phyloP scores from a whole-genome alignment of 164 flowering plant species.

The Vitis rupestris region DNA sequence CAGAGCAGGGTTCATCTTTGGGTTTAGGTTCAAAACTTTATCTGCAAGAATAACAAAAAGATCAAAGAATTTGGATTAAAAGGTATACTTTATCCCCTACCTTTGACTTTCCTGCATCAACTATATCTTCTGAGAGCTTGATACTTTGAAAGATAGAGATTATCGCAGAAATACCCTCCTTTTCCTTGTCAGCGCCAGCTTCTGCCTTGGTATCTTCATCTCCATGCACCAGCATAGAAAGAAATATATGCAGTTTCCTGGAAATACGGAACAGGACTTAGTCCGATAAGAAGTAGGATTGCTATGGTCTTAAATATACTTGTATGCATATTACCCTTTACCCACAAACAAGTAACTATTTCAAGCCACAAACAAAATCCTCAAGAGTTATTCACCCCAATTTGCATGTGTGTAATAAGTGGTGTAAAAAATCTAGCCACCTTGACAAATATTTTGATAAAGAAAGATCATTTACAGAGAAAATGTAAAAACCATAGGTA shows the following conservation, averaged over 20 bases:
- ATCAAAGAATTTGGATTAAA: neutral
- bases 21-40: no score
- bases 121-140: constrained; percentile 65
- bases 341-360: neutral
- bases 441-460: no score
- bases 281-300: neutral
- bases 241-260: constrained; percentile 72
- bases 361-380: neutral
- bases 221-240: constrained; percentile 67
- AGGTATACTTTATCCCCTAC: constrained; percentile 25
- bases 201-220: constrained; percentile 65
- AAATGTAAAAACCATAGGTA: no score
- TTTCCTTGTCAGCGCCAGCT: constrained; percentile 35
- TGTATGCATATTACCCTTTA: neutral
- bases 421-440: no score
- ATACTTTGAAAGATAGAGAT: constrained; percentile 62
- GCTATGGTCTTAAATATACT: neutral
- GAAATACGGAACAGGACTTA: constrained; percentile 2
- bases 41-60: neutral
- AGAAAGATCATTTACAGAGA: no score
- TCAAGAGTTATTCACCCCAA: neutral
- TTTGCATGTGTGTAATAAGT: neutral
- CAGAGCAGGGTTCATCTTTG: no score
- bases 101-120: constrained; percentile 69
- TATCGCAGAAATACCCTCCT: constrained; percentile 45